phyloP scores from a whole-genome alignment of 2,329 filamentous ascomycete genomes.

The Aureobasidium sp. region DNA sequence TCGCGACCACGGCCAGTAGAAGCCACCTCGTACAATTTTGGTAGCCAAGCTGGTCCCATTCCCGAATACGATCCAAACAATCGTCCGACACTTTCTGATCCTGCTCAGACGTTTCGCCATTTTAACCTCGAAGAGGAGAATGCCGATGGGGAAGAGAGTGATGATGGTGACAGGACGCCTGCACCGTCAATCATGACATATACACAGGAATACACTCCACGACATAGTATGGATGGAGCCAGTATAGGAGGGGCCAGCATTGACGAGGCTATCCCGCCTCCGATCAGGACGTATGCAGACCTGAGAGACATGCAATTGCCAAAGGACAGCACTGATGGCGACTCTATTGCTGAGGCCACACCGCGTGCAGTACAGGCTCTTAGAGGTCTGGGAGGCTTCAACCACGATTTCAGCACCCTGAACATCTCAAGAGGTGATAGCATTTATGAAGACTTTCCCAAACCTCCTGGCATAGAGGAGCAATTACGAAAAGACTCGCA shows the following conservation, averaged over 20 bases:
- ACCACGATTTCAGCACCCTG: not conserved
- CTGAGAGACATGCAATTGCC: not conserved
- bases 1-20: slow-evolving; percentile 19
- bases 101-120: not conserved
- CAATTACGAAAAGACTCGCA: not conserved
- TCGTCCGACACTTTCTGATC: not conserved
- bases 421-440: slow-evolving; percentile 1
- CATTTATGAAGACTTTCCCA: slow-evolving; percentile 3
- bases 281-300: not conserved
- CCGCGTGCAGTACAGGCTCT: not conserved
- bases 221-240: not conserved
- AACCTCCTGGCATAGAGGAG: not conserved
- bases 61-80: not conserved
- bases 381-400: not conserved
- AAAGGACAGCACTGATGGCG: not conserved
- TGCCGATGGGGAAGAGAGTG: not conserved
- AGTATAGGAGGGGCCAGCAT: slow-evolving; percentile 2
- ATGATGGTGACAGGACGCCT: not conserved
- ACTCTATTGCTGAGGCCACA: not conserved
- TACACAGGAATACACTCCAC: not conserved
- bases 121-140: not conserved
- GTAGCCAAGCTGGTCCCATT: not conserved
- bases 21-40: not conserved
- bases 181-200: not conserved
- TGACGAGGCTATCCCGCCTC: slow-evolving; percentile 4